Conservation (phyloP, 2,329 filamentous ascomycete genomes). For the Pseudocercospora pini-densiflorae region DNA sequence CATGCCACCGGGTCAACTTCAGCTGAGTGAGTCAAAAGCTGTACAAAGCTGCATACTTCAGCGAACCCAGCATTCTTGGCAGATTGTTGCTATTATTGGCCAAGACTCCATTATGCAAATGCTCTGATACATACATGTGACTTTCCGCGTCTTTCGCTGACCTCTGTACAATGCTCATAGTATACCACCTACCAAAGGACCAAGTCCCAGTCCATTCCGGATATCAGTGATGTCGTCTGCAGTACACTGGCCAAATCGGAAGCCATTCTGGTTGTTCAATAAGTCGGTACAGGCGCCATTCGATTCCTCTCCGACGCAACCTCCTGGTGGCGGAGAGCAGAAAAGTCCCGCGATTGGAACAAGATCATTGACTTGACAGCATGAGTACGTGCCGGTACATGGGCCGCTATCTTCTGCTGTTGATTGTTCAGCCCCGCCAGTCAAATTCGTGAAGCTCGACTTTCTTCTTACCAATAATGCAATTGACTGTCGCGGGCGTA, state of each 20-base stretch:
- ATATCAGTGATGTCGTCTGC: constrained; percentile 6
- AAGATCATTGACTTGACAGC: constrained; percentile 29
- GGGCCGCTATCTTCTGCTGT: constrained; percentile 13
- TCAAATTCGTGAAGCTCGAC: not conserved
- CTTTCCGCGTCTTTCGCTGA: not conserved
- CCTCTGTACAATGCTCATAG: not conserved
- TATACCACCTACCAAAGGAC: not conserved
- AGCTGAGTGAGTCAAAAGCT: not conserved
- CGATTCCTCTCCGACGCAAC: constrained; percentile 21
- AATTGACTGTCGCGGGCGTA: constrained; percentile 29
- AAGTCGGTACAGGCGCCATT: constrained; percentile 11
- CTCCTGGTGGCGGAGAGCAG: constrained; percentile 25
- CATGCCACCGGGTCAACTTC: not conserved
- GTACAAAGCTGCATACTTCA: not conserved
- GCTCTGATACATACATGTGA: not conserved
- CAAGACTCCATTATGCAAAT: not conserved
- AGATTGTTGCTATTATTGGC: not conserved
- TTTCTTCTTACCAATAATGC: constrained; percentile 21
- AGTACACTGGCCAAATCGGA: constrained; percentile 6
- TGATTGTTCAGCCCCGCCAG: not conserved
- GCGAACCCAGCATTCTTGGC: not conserved
- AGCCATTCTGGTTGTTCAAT: not conserved
- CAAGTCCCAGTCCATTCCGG: constrained; percentile 4
- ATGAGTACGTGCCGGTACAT: constrained; percentile 22
- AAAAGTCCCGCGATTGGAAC: constrained; percentile 24